These are phyloP conservation scores for Dothistroma pini DNA, from an alignment of 2,329 filamentous ascomycete species.

Conservation along the genomic window DNA sequence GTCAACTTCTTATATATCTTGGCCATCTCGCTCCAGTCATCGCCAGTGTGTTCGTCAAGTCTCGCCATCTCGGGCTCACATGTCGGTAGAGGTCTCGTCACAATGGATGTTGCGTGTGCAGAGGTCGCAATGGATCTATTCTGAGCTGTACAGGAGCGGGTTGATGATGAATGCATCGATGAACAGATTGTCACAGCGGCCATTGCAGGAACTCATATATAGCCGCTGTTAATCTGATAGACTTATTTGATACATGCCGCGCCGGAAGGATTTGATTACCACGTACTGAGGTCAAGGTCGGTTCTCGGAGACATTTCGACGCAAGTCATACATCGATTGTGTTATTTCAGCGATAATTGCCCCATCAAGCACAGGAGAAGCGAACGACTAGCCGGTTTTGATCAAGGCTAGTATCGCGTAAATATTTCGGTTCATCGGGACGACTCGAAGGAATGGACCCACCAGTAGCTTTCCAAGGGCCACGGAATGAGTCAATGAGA, in stretches of 20 bases:
- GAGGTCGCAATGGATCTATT: neutral
- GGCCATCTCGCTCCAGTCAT: conserved; percentile 25
- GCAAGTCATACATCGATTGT: neutral
- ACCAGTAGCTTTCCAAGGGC: neutral
- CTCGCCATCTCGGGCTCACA: neutral
- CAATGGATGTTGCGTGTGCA: neutral
- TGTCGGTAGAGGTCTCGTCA: neutral
- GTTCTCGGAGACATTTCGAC: neutral
- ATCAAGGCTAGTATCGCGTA: neutral
- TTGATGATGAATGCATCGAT: neutral
- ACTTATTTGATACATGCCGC: neutral
- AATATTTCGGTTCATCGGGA: neutral
- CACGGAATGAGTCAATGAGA: too few species aligned
- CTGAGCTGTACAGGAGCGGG: neutral
- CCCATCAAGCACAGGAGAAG: neutral
- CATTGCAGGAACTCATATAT: neutral
- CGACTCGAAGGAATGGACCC: neutral
- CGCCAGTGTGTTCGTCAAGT: conserved; percentile 12
- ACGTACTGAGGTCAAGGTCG: neutral
- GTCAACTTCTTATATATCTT: conserved; percentile 24
- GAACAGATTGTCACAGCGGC: neutral
- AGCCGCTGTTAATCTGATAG: neutral
- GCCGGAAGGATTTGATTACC: neutral
- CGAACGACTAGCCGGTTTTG: neutral
- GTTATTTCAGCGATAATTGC: neutral